phyloP scores from a whole-genome alignment of 768 basidiomycete species.

The Punctularia strigosozonata region DNA sequence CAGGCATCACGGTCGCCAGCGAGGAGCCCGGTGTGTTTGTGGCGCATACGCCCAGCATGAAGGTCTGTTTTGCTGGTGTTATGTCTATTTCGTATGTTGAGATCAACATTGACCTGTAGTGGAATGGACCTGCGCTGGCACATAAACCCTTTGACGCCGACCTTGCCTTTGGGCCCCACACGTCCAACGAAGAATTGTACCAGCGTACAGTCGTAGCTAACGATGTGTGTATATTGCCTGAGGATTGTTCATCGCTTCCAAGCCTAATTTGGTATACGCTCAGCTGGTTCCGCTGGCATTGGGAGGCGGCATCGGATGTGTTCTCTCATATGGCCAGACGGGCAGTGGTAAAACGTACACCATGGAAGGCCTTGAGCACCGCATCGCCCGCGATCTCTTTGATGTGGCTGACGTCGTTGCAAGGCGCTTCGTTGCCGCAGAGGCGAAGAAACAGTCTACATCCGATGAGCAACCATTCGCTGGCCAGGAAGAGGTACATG shows the following conservation, averaged over 20 bases:
- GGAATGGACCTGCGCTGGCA: slow-evolving; percentile 22
- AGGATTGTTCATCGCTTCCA: background rate
- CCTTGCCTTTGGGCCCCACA: slow-evolving; percentile 20
- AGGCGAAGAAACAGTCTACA: slow-evolving; percentile 5
- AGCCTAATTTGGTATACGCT: background rate
- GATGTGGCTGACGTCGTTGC: slow-evolving; percentile 11
- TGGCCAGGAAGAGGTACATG: slow-evolving; percentile 3
- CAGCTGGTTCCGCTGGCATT: slow-evolving; percentile 19
- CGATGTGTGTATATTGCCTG: slow-evolving; percentile 13
- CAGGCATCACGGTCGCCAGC: slow-evolving; percentile 17
- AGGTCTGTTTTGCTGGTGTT: slow-evolving; percentile 9
- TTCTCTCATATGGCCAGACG: slow-evolving; percentile 23
- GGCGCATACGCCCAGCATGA: slow-evolving; percentile 23
- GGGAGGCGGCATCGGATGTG: slow-evolving; percentile 19
- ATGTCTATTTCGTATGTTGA: background rate
- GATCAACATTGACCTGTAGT: slow-evolving; percentile 9
- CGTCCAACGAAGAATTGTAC: slow-evolving; percentile 23
- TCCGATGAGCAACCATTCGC: background rate
- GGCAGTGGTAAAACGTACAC: slow-evolving; percentile 22
- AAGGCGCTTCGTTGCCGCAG: slow-evolving; percentile 10
- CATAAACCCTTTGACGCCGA: slow-evolving; percentile 23
- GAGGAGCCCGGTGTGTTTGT: slow-evolving; percentile 21
- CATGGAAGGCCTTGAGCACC: slow-evolving; percentile 22
- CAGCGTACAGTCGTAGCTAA: slow-evolving; percentile 19
- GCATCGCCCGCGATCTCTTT: slow-evolving; percentile 23